Base-by-base conservation (phyloP, 208 protist genomes). In the Herpetomonas samuelpessoai region DNA sequence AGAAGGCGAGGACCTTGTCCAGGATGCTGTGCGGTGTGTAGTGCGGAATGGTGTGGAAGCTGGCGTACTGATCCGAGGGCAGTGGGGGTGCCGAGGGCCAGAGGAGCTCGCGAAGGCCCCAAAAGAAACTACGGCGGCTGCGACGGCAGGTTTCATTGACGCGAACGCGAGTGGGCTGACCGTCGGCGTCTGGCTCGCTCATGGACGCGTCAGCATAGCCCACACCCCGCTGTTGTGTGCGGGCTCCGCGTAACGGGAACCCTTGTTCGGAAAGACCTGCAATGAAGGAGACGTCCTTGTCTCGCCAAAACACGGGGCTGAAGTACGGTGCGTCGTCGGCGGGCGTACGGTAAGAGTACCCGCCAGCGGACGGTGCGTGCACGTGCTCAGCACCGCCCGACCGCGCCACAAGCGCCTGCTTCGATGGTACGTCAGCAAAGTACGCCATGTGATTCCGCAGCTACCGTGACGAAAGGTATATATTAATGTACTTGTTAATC, bases 221-320 rank as follows among this genome's bases (percentile, higher is more conserved):
- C 22, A 18, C 41, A 19, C 19, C 26, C 3, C 41, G 26, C 18
- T 49, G 56, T 22, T 61, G 56, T 16, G 9, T 44, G 12, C 51
- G 27, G 3, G 26, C 56, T 21, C 16, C 44, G 16, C 27, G 52
- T 3, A 31, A 30, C 27, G 24, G 29, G 47, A 61, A 55, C 22
- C 68, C 25, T 35, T 84, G 69, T 21, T 75, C 41, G 3, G 51
- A 52, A 2, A 89, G 63, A 1, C 54, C 62, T 1, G 76, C 65
- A 30, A 92, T 81, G 59, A 85, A 92, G 12, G 79, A 68, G 55
- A 68, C 76, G 51, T 92, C 81, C 7, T 64, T 75, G 3, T 56
- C 67, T 14, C 68, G 62, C 84, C 84, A 91, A 39, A 84, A 19
- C 0, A 71, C 65, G 1, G 84, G 84, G 58, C 87, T 78, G 57